Base-by-base conservation (phyloP, 148 eudicot species). In the Chenopodium album region DNA sequence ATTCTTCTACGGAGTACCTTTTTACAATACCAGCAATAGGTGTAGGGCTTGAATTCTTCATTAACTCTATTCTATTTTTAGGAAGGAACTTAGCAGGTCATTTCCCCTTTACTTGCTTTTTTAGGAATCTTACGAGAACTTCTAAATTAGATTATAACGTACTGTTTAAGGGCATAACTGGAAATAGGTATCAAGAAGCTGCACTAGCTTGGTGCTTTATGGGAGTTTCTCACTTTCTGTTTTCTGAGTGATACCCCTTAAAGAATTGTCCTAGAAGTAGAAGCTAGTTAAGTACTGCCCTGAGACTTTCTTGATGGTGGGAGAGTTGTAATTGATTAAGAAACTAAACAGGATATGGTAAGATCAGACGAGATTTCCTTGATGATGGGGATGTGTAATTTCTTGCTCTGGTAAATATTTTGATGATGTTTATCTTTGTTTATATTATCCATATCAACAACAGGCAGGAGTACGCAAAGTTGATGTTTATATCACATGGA, bases 401-500 rank as follows among this genome's bases (percentile, higher is more conserved):
- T 75, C 66, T 12, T 44, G 34, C n/a, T 76, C 7, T 76, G 66
- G 14, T 76, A 54, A 29, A 29, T 26, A 56, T 59, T 73, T 72
- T 32, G 41, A 56, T 34, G 47, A 76, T 68, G 46, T 14, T 70
- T 32, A 52, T 44, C 17, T 48, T 26, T 71, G 19, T 81, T 60
- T 13, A 29, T 29, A n/a, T 50, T n/a, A 4, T 41, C 28, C 48
- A 59, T 68, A 76, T 37, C 67, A 59, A 72, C n/a, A 70, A 67
- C 37, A 68, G 73, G 70, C 54, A 82, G 80, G 64, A 71, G 84
- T 60, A 56, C 16, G 76, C 79, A 56, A 69, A 68, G 17, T 54
- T 62, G 48, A 34, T 73, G 26, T 34, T 60, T 41, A 41, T 77
- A 41, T 77, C 84, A 82, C 84, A 77, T 82, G 84, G 80, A 80